Evolutionary conservation across 257 asterid species (phyloP), one percentile per base, ranked within the genome.

Genomic region (Solanum lycopersicoides): DNA sequence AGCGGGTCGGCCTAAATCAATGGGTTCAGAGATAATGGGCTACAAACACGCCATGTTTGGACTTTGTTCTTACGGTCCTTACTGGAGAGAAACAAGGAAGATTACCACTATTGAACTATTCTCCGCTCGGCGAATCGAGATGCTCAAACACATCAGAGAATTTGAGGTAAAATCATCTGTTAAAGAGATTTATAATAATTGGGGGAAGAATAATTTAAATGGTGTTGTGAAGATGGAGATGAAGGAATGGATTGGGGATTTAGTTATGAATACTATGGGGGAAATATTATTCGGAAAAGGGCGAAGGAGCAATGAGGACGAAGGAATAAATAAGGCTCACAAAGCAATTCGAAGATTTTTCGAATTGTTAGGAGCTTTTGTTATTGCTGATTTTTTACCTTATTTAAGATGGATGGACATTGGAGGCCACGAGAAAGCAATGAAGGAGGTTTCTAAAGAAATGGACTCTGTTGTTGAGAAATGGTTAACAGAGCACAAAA

Each of bases 401-500:
- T 83, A 12, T 16, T 35, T 90, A 34, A 59, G 90, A 20, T 80
- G 90, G 89, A 14, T 90, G 1, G 93, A 91, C 39, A 65, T 86
- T 3, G 92, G 91, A 18, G 92, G 92, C 7, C 34, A 88, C 35
- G 91, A 88, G 85, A 89, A 82, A 41, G 88, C 69, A 21, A 89
- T 91, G 92, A 91, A 91, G n/a, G 72, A 44, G 35, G 75, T 72
- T 82, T 86, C 69, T 12, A 53, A 83, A 25, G 92, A 88, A 76
- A 84, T 84, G 56, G 93, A 91, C n/a, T 16, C 11, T n/a, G 50
- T 90, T 4, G 63, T 90, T 35, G 89, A 65, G 5, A 79, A 59
- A 4, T 91, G 93, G 91, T 86, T 91, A 85, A 50, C 77, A 34
- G 91, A 91, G 32, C 93, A 90, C 65, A 85, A 60, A 7, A 45